Evolutionary conservation across 306 rosid species (phyloP).

Genomic region (Glycine latifolia): DNA sequence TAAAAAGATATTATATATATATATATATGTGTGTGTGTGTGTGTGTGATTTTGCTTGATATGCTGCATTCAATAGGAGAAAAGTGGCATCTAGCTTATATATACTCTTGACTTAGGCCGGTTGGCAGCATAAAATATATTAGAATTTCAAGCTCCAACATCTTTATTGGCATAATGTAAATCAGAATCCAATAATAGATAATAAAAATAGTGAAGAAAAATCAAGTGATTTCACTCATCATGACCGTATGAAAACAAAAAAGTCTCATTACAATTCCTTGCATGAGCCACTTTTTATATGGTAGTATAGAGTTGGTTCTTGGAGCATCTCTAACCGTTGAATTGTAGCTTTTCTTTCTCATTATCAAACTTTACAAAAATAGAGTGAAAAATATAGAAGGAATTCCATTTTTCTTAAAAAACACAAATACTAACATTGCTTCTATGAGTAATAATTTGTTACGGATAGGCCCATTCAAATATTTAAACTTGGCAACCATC

Average conservation of each 20-base stretch:
- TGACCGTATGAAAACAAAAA: background rate
- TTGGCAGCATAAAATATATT: slow-evolving; percentile 41
- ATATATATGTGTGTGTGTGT: too few relatives aligned
- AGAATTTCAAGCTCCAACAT: background rate
- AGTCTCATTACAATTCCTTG: slow-evolving; percentile 21
- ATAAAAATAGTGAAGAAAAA: background rate
- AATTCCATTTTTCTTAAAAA: background rate
- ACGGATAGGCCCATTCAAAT: too few relatives aligned
- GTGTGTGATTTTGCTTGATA: background rate
- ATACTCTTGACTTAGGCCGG: slow-evolving; percentile 41
- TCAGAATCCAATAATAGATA: slow-evolving; percentile 20
- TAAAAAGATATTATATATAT: background rate
- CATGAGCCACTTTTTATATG: slow-evolving; percentile 4
- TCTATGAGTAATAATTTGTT: background rate
- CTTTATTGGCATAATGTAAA: slow-evolving; percentile 22
- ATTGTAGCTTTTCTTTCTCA: background rate
- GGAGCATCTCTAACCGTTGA: background rate
- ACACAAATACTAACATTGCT: background rate
- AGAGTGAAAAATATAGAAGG: background rate
- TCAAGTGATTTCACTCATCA: background rate
- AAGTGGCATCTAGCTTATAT: slow-evolving; percentile 36
- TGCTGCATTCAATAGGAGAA: background rate
- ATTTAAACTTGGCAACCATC: too few relatives aligned
- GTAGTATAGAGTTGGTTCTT: background rate
- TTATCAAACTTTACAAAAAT: background rate